A percentile compares a stretch with the other conserved stretches of the same genome.
Conservation (phyloP, 306 rosid genomes). For the Medicago lupulina region DNA sequence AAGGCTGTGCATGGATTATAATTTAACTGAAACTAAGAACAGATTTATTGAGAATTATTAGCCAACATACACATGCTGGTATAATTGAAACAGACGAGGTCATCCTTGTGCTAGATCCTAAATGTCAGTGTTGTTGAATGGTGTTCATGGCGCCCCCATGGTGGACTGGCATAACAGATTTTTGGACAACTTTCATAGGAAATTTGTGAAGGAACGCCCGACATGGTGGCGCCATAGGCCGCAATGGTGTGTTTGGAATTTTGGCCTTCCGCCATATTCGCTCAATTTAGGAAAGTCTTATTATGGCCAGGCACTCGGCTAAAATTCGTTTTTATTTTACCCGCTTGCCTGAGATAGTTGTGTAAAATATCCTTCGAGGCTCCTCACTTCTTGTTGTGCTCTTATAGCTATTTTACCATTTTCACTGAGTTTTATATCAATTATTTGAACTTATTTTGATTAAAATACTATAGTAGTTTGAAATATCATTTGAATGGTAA, state of each 20-base stretch:
- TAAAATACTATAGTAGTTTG: constrained; percentile 8
- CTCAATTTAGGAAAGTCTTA: not conserved
- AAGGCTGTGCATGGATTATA: constrained; percentile 8
- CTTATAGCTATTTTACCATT: constrained; percentile 16
- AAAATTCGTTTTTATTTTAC: constrained; percentile 6
- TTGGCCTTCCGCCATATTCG: not conserved
- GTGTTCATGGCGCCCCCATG: too few relatives aligned
- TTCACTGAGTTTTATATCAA: not conserved
- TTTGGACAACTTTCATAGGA: too few relatives aligned
- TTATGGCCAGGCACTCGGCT: not conserved
- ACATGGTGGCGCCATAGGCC: too few relatives aligned
- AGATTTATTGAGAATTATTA: constrained; percentile 14
- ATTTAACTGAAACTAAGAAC: constrained; percentile 32
- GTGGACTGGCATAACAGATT: too few relatives aligned
- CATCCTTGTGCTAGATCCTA: not conserved
- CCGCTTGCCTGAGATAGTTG: constrained; percentile 18
- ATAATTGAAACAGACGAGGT: constrained; percentile 18
- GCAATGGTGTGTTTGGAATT: too few relatives aligned
- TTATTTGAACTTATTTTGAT: constrained; percentile 23
- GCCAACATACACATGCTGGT: constrained; percentile 10
- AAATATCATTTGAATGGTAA: constrained; percentile 32
- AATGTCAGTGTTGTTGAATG: not conserved
- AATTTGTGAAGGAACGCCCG: too few relatives aligned
- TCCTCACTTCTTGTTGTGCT: not conserved
- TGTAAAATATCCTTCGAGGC: constrained; percentile 3